phyloP scores from a whole-genome alignment of 176 grass and related monocot species.

The Juncus effusus region DNA sequence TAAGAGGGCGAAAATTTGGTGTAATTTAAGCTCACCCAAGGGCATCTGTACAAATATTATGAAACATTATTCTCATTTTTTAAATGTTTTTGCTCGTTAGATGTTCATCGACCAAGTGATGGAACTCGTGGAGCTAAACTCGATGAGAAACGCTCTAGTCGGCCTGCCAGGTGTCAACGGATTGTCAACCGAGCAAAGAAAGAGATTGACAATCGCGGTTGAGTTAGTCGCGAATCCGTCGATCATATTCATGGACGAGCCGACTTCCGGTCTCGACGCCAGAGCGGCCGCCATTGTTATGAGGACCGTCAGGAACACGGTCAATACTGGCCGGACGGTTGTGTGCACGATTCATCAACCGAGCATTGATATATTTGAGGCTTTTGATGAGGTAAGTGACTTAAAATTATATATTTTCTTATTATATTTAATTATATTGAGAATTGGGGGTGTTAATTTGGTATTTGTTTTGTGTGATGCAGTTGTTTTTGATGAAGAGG shows the following conservation, averaged over 20 bases:
- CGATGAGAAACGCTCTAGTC: slow-evolving; percentile 48
- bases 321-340: slow-evolving; percentile 58
- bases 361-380: slow-evolving; percentile 67
- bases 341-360: slow-evolving; percentile 70
- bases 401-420: neutral
- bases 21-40: too few species aligned
- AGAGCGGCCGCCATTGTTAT: slow-evolving; percentile 63
- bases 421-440: too few species aligned
- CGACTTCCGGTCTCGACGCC: slow-evolving; percentile 62
- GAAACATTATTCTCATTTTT: neutral
- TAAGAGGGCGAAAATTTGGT: too few species aligned
- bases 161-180: slow-evolving; percentile 56
- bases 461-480: slow-evolving; percentile 31
- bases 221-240: slow-evolving; percentile 64
- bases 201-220: slow-evolving; percentile 57
- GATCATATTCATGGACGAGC: slow-evolving; percentile 77
- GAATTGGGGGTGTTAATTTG: too few species aligned
- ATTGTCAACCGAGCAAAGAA: slow-evolving; percentile 53
- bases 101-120: slow-evolving; percentile 65
- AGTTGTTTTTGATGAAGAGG: slow-evolving; percentile 65
- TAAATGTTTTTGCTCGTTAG: slow-evolving; percentile 28
- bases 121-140: slow-evolving; percentile 58
- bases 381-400: slow-evolving; percentile 52
- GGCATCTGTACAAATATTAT: neutral
- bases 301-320: slow-evolving; percentile 60